Evolutionary conservation across 1,284 basidiomycete species (phyloP).

Genomic region (Phellopilus nigrolimitatus): DNA sequence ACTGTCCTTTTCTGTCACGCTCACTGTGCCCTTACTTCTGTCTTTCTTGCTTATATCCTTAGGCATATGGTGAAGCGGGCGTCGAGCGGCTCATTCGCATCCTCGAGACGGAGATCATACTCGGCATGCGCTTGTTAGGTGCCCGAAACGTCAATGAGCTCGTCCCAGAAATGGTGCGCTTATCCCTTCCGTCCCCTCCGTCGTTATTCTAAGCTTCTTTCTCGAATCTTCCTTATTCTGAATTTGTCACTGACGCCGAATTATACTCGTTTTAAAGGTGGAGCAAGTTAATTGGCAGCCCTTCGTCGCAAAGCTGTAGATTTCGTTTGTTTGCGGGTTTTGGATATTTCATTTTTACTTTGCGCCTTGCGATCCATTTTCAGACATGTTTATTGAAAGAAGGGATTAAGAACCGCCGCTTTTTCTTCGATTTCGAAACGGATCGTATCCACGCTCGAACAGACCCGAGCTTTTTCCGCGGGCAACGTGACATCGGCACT

Average conservation of each 20-base stretch:
- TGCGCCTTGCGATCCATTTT: no score
- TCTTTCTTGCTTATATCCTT: constrained; percentile 15
- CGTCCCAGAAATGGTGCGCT: constrained; percentile 71
- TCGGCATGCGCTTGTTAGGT: constrained; percentile 77
- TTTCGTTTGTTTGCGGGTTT: neutral
- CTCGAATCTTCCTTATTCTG: neutral
- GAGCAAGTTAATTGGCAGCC: neutral
- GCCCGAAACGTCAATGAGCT: constrained; percentile 68
- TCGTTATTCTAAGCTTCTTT: neutral
- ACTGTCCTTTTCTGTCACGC: constrained; percentile 3
- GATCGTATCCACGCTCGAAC: no score
- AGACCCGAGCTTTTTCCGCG: no score
- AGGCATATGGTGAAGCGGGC: constrained; percentile 82
- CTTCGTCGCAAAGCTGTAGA: neutral
- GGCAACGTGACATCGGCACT: no score
- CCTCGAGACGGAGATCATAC: constrained; percentile 76
- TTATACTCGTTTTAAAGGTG: neutral
- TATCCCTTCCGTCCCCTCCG: neutral
- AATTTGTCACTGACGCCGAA: neutral
- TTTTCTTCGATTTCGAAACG: no score
- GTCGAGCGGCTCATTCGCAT: constrained; percentile 73
- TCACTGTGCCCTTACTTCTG: constrained; percentile 6
- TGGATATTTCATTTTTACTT: no score
- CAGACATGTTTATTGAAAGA: no score
- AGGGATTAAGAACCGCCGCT: no score